Evolutionary conservation across 73 alveolate species (phyloP).

Genomic region (Blepharisma japonicum): DNA sequence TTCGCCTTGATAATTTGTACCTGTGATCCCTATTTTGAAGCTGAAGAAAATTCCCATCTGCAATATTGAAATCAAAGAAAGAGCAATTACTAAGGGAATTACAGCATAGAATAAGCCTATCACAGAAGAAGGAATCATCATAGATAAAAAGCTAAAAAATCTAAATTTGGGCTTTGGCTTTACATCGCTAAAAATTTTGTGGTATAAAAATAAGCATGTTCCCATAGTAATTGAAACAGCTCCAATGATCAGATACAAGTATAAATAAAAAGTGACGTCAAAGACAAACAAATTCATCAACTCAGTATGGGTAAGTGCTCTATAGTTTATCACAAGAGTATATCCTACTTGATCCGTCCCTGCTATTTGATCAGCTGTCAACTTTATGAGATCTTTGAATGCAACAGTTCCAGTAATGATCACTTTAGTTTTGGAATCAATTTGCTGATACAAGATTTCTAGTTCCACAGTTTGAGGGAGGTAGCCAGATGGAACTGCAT

Average conservation of each 20-base stretch:
- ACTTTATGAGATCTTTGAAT: slow-evolving; percentile 46
- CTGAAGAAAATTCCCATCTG: slow-evolving; percentile 63
- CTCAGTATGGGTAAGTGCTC: slow-evolving; percentile 73
- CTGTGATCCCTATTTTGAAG: slow-evolving; percentile 31
- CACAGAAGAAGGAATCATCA: slow-evolving; percentile 63
- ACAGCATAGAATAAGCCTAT: slow-evolving; percentile 52
- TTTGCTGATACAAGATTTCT: slow-evolving; percentile 59
- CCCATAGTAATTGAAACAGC: slow-evolving; percentile 53
- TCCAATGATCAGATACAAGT: slow-evolving; percentile 78
- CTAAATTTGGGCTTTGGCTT: slow-evolving; percentile 59
- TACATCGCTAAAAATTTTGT: slow-evolving; percentile 53
- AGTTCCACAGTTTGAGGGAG: slow-evolving; percentile 58
- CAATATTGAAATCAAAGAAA: slow-evolving; percentile 47
- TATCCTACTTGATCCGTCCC: slow-evolving; percentile 51
- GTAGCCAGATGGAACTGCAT: slow-evolving; percentile 45
- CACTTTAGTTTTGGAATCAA: slow-evolving; percentile 49
- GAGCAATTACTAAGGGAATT: slow-evolving; percentile 50
- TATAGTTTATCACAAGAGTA: slow-evolving; percentile 45
- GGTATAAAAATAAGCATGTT: slow-evolving; percentile 52
- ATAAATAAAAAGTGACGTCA: slow-evolving; percentile 67
- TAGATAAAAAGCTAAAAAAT: slow-evolving; percentile 56
- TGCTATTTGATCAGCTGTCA: slow-evolving; percentile 40
- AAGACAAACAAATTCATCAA: slow-evolving; percentile 79
- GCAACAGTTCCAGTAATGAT: slow-evolving; percentile 52
- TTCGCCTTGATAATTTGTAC: background rate